These are phyloP conservation scores for Saccharomyces kudriavzevii DNA, from an alignment of 805 yeast genomes.

Conservation along the genomic window DNA sequence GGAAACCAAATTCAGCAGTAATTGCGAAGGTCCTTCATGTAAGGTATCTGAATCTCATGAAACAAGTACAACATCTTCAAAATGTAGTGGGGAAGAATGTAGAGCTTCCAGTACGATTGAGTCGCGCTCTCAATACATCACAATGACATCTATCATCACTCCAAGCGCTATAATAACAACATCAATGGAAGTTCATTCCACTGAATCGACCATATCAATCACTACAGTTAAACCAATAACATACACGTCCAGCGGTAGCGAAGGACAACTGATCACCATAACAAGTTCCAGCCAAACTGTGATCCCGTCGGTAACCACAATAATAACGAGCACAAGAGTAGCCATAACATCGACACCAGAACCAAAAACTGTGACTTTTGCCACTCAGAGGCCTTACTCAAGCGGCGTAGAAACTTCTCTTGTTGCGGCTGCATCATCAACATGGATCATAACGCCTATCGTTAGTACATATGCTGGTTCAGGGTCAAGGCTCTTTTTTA, in stretches of 20 bases:
- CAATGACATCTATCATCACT: background rate
- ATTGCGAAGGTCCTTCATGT: background rate
- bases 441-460: slow-evolving; percentile 3
- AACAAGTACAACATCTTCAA: background rate
- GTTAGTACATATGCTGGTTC: slow-evolving; percentile 9
- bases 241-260: slow-evolving; percentile 2
- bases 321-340: slow-evolving; percentile 2
- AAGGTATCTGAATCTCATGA: background rate
- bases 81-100: background rate
- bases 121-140: background rate
- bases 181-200: slow-evolving; percentile 2
- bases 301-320: slow-evolving; percentile 5
- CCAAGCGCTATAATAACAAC: slow-evolving; percentile 3
- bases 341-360: slow-evolving; percentile 3
- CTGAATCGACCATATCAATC: slow-evolving; percentile 5
- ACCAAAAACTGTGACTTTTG: slow-evolving; percentile 1
- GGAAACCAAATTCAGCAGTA: background rate
- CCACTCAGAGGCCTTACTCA: background rate
- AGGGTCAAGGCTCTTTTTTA: background rate
- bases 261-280: slow-evolving; percentile 7
- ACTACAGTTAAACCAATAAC: slow-evolving; percentile 9
- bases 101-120: background rate
- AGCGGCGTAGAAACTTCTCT: background rate
- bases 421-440: background rate
- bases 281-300: slow-evolving; percentile 6